Evolutionary conservation across 2,329 filamentous ascomycete species (phyloP).

Genomic region (Basipetospora sp.): DNA sequence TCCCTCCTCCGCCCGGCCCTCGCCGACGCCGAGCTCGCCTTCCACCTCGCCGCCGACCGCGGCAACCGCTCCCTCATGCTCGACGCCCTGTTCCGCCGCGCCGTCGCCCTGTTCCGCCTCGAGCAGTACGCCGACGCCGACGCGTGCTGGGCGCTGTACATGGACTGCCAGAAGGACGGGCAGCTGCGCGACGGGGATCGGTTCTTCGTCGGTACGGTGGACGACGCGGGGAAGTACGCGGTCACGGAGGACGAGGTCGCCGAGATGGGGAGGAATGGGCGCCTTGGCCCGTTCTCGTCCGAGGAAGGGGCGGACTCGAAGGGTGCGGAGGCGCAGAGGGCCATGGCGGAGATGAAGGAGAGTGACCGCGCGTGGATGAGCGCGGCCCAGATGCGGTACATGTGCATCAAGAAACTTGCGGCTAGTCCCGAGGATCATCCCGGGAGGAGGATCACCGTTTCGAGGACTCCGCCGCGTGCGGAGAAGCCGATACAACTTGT

Average conservation of each 20-base stretch:
- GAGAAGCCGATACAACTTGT: neutral
- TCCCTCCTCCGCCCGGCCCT: slow-evolving; percentile 49
- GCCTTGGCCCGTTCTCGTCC: too few relatives aligned
- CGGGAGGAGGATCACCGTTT: slow-evolving; percentile 30
- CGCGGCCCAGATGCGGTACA: neutral
- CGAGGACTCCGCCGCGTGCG: slow-evolving; percentile 8
- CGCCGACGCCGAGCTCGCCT: slow-evolving; percentile 52
- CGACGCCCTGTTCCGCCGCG: slow-evolving; percentile 69
- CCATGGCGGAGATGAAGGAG: slow-evolving; percentile 14
- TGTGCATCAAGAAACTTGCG: slow-evolving; percentile 28
- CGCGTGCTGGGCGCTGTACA: slow-evolving; percentile 49
- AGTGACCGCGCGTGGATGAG: slow-evolving; percentile 3
- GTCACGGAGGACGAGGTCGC: slow-evolving; percentile 19
- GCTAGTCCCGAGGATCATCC: slow-evolving; percentile 28
- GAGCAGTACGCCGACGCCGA: slow-evolving; percentile 61
- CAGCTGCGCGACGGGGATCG: slow-evolving; percentile 5
- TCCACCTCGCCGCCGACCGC: slow-evolving; percentile 47
- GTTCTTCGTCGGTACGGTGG: slow-evolving; percentile 14
- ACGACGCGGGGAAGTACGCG: slow-evolving; percentile 33
- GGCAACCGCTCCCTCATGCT: slow-evolving; percentile 62
- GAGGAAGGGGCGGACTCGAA: slow-evolving; percentile 14
- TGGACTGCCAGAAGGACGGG: slow-evolving; percentile 24
- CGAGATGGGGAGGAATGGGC: slow-evolving; percentile 10
- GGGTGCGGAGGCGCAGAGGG: slow-evolving; percentile 9
- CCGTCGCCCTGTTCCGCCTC: slow-evolving; percentile 56